Evolutionary conservation across 352 stramenopile genomes (phyloP).

Genomic region (Phytophthora lateralis): DNA sequence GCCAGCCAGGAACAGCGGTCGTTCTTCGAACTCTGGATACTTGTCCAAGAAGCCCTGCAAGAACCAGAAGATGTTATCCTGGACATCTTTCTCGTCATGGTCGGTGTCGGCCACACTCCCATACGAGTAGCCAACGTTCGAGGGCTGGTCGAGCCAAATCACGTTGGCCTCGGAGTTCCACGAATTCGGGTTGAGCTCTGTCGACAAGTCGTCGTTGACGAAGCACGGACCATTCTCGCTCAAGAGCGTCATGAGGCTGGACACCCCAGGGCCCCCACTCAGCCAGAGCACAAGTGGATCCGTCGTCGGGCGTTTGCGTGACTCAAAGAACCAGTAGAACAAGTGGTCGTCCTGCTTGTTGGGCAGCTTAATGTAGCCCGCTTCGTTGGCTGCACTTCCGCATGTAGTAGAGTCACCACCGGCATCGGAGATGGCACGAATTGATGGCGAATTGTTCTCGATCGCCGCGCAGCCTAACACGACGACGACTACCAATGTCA

Average conservation of each 20-base stretch:
- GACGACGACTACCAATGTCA: conserved; percentile 16
- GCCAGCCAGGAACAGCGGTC: conserved; percentile 54
- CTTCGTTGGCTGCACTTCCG: conserved; percentile 43
- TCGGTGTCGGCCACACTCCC: conserved; percentile 40
- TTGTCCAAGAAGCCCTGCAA: conserved; percentile 52
- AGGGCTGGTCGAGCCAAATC: conserved; percentile 69
- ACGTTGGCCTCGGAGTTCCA: conserved; percentile 72
- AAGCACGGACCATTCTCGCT: conserved; percentile 61
- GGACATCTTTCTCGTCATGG: conserved; percentile 40
- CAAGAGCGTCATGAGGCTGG: conserved; percentile 49
- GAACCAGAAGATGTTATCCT: conserved; percentile 61
- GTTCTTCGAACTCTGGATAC: conserved; percentile 52
- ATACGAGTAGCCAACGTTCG: conserved; percentile 67
- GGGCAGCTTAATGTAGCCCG: conserved; percentile 53
- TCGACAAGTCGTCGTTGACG: conserved; percentile 47
- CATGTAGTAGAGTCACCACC: conserved; percentile 6
- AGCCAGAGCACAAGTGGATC: conserved; percentile 69
- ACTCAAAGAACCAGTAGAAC: conserved; percentile 78
- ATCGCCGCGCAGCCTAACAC: conserved; percentile 19
- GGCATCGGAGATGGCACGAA: background rate
- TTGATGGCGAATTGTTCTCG: background rate
- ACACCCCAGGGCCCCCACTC: conserved; percentile 55
- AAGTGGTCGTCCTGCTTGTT: conserved; percentile 54
- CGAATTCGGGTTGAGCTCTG: conserved; percentile 49
- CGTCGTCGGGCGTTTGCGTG: conserved; percentile 32